Percentiles rank a stretch among this genome's conserved stretches.
These are phyloP conservation scores for Solanum corneliomulleri DNA, from an alignment of 257 asterid genomes.

Conservation along the genomic window DNA sequence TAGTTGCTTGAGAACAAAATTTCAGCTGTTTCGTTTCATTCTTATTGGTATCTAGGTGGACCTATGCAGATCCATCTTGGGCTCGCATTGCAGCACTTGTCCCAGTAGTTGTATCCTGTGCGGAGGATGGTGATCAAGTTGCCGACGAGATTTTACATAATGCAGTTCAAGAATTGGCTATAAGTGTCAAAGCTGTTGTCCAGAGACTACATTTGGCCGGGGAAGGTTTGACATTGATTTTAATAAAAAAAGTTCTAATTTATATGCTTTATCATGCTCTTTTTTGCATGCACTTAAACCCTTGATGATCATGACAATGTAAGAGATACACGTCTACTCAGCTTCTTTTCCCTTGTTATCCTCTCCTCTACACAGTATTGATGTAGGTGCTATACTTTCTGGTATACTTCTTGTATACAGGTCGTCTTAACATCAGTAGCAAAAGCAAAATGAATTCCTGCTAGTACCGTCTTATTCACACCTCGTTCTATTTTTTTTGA, in stretches of 20 bases:
- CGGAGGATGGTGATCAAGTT: slow-evolving; percentile 83
- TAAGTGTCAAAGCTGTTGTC: slow-evolving; percentile 83
- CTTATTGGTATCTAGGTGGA: slow-evolving; percentile 91
- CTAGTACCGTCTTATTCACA: background rate
- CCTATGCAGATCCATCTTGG: slow-evolving; percentile 98
- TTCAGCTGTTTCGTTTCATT: slow-evolving; percentile 1
- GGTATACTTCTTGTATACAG: background rate
- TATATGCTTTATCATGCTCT: background rate
- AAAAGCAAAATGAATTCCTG: background rate
- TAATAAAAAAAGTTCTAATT: background rate
- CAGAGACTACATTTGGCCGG: slow-evolving; percentile 69
- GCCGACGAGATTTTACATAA: slow-evolving; percentile 62
- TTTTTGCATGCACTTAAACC: background rate
- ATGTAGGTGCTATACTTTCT: background rate
- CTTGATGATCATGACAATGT: background rate
- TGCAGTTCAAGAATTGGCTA: slow-evolving; percentile 77
- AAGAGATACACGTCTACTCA: background rate
- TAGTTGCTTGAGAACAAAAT: background rate
- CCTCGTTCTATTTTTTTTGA: background rate
- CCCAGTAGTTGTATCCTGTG: slow-evolving; percentile 83
- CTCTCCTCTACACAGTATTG: background rate
- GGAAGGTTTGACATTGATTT: slow-evolving; percentile 37
- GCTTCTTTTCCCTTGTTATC: background rate
- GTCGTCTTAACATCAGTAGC: background rate
- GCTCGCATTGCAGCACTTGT: slow-evolving; percentile 96